Conservation (phyloP, 2,329 filamentous ascomycete genomes). For the Lithohypha guttulata region DNA sequence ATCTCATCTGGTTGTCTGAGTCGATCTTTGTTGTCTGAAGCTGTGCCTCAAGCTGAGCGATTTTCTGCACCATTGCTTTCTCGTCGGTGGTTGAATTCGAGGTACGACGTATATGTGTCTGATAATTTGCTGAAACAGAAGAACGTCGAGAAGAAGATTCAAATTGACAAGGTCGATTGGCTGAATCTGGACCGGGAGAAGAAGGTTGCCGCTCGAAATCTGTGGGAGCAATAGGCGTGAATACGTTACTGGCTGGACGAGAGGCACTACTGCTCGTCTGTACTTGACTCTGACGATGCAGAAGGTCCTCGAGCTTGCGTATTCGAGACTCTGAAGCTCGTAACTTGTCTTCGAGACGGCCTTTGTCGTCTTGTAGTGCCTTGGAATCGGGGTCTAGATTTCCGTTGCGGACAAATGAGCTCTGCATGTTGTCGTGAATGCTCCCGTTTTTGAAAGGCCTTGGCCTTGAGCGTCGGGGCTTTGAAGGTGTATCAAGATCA, state of each 20-base stretch:
- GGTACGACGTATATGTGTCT: conserved; percentile 43
- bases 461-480: conserved; percentile 72
- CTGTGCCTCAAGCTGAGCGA: conserved; percentile 65
- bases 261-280: conserved; percentile 25
- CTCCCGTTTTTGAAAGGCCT: conserved; percentile 97
- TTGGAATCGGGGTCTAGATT: conserved; percentile 62
- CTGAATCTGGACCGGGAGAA: conserved; percentile 30
- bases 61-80: conserved; percentile 50
- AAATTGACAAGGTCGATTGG: background rate
- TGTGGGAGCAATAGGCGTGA: conserved; percentile 31
- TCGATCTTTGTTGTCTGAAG: conserved; percentile 63
- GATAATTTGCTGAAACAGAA: conserved; percentile 14
- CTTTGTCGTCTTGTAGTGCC: conserved; percentile 73
- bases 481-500: conserved; percentile 71
- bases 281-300: conserved; percentile 66
- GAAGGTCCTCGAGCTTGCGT: conserved; percentile 77
- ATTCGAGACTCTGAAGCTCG: conserved; percentile 83
- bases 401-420: conserved; percentile 73
- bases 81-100: conserved; percentile 50
- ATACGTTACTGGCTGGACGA: conserved; percentile 43
- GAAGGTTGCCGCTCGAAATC: conserved; percentile 25
- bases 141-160: conserved; percentile 13
- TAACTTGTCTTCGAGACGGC: conserved; percentile 59
- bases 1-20: conserved; percentile 41
- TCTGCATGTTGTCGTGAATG: conserved; percentile 83